phyloP scores from a whole-genome alignment of 495 filamentous ascomycete species.

The Aspergillus ellipticus region DNA sequence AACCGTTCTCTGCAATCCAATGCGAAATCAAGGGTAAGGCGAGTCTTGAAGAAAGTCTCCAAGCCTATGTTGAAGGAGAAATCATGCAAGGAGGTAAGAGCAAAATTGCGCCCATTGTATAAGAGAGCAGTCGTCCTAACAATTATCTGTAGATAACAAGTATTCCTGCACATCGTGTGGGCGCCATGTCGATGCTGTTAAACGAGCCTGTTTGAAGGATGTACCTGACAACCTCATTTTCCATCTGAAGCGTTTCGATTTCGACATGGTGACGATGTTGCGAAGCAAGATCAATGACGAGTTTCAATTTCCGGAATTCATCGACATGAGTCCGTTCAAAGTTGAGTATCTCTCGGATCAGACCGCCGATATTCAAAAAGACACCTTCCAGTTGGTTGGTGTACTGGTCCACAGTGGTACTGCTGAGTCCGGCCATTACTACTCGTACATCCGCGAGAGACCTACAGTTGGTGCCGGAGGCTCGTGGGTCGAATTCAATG shows the following conservation, averaged over 20 bases:
- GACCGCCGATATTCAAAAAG: slow-evolving; percentile 46
- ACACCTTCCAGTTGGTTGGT: slow-evolving; percentile 89
- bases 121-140: slow-evolving; percentile 16
- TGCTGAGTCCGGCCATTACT: slow-evolving; percentile 95
- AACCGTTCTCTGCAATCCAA: slow-evolving; percentile 92
- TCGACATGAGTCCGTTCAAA: slow-evolving; percentile 91
- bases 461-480: slow-evolving; percentile 49
- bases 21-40: slow-evolving; percentile 95
- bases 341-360: slow-evolving; percentile 76
- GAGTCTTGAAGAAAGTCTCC: slow-evolving; percentile 77
- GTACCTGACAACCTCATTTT: slow-evolving; percentile 94
- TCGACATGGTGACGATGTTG: slow-evolving; percentile 77
- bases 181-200: slow-evolving; percentile 89
- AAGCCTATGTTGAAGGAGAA: slow-evolving; percentile 93
- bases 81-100: slow-evolving; percentile 81
- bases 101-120: slow-evolving; percentile 21
- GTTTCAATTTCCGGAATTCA: slow-evolving; percentile 78
- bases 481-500: slow-evolving; percentile 90
- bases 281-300: slow-evolving; percentile 94
- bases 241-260: slow-evolving; percentile 94
- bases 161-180: slow-evolving; percentile 94
- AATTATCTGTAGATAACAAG: slow-evolving; percentile 68
- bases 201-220: slow-evolving; percentile 88
- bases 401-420: slow-evolving; percentile 90
- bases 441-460: slow-evolving; percentile 86